phyloP scores from a whole-genome alignment of 2,329 filamentous ascomycete species.

The Neocatenulostroma microsporum region DNA sequence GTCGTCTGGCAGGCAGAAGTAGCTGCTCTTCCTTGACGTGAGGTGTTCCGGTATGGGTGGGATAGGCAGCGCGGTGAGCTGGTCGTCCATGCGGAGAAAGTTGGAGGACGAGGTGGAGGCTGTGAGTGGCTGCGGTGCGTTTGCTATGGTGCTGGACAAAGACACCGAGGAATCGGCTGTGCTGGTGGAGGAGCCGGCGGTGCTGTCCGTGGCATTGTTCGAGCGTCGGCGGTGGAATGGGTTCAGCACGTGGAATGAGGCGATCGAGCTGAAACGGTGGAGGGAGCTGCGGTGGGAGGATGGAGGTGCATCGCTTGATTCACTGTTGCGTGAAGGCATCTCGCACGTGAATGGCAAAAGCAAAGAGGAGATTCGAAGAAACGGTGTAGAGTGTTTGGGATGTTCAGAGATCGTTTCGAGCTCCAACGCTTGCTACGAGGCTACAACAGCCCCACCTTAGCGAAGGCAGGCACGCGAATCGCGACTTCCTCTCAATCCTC shows the following conservation, averaged over 20 bases:
- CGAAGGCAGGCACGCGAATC: too few species aligned
- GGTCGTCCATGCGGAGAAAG: slow-evolving; percentile 7
- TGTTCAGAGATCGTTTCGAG: too few species aligned
- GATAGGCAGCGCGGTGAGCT: slow-evolving; percentile 5
- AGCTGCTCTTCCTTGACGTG: slow-evolving; percentile 22
- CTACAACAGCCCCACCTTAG: too few species aligned
- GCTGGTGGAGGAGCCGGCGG: slow-evolving; percentile 17
- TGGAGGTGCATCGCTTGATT: slow-evolving; percentile 6
- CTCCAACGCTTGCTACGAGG: too few species aligned
- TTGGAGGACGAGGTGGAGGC: slow-evolving; percentile 4
- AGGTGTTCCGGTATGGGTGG: slow-evolving; percentile 9
- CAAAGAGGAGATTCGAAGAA: too few species aligned
- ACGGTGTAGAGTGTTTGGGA: too few species aligned
- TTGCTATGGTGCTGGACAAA: slow-evolving; percentile 11
- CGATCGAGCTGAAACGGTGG: slow-evolving; percentile 28
- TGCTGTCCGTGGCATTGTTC: slow-evolving; percentile 20
- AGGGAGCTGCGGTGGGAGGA: slow-evolving; percentile 18
- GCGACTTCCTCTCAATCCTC: too few species aligned
- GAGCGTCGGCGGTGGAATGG: slow-evolving; percentile 29
- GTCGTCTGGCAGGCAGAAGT: slow-evolving; percentile 27
- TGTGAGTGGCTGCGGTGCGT: slow-evolving; percentile 11
- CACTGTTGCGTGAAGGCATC: slow-evolving; percentile 21
- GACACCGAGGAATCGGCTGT: slow-evolving; percentile 15
- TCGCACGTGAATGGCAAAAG: too few species aligned
- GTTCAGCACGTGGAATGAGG: slow-evolving; percentile 27